These are phyloP conservation scores for Fusarium falciforme DNA, from an alignment of 2,329 filamentous ascomycete species.

Conservation along the genomic window DNA sequence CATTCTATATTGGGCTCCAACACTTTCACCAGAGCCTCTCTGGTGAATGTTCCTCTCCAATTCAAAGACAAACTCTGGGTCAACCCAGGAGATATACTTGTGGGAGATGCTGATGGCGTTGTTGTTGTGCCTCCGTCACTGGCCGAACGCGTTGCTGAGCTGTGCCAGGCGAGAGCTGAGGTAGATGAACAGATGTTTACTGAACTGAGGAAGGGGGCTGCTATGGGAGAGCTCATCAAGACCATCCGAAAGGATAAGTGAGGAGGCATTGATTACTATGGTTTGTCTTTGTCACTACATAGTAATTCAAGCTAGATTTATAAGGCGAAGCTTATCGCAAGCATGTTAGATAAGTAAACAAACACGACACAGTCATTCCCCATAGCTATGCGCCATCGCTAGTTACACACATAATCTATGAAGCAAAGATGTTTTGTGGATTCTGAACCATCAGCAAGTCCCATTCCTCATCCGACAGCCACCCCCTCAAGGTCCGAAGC, in stretches of 20 bases:
- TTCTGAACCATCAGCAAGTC: conserved; percentile 33
- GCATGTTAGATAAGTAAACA: too few relatives aligned
- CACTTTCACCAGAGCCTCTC: conserved; percentile 44
- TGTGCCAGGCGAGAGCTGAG: conserved; percentile 45
- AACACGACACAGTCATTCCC: too few relatives aligned
- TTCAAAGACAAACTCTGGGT: conserved; percentile 45
- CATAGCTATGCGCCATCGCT: neutral
- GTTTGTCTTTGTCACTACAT: neutral
- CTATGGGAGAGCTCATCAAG: conserved; percentile 9
- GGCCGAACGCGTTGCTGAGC: conserved; percentile 40
- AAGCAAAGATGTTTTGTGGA: conserved; percentile 15
- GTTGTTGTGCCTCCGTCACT: conserved; percentile 39
- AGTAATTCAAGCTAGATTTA: too few relatives aligned
- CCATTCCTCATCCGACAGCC: conserved; percentile 42
- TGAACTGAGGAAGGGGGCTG: conserved; percentile 12
- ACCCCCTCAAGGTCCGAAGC: conserved; percentile 35
- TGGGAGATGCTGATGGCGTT: conserved; percentile 46
- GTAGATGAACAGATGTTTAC: conserved; percentile 44
- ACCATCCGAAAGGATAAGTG: conserved; percentile 18
- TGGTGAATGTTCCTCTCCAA: conserved; percentile 43
- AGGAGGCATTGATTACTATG: neutral
- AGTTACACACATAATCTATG: neutral
- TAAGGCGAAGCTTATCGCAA: too few relatives aligned
- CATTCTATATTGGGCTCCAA: conserved; percentile 47
- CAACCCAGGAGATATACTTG: conserved; percentile 44